Conservation (phyloP, 768 basidiomycete species). For the Coprinopsis sp. region DNA sequence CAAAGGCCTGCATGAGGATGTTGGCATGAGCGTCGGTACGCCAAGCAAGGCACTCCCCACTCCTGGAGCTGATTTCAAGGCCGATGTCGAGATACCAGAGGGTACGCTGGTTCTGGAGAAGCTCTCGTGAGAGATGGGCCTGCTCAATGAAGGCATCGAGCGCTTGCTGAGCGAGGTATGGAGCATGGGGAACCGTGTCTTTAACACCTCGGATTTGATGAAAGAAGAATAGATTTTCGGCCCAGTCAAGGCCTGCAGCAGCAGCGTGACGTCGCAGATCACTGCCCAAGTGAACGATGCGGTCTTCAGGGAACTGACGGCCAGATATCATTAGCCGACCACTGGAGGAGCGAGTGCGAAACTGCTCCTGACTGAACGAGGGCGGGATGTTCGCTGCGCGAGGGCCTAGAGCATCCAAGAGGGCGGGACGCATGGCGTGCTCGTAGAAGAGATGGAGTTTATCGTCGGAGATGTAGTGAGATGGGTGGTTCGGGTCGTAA, state of each 20-base stretch:
- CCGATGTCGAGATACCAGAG: slow-evolving; percentile 30
- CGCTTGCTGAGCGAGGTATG: background rate
- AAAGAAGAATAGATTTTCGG: slow-evolving; percentile 18
- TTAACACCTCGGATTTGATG: slow-evolving; percentile 27
- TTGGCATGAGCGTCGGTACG: slow-evolving; percentile 22
- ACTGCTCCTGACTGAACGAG: slow-evolving; percentile 15
- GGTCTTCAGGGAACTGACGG: slow-evolving; percentile 13
- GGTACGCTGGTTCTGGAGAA: background rate
- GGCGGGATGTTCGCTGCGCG: slow-evolving; percentile 23
- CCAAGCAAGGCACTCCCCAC: slow-evolving; percentile 25
- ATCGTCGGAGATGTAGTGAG: slow-evolving; percentile 4
- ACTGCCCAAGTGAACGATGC: slow-evolving; percentile 9
- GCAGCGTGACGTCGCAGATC: slow-evolving; percentile 12
- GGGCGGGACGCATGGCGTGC: slow-evolving; percentile 20
- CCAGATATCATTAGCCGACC: slow-evolving; percentile 17
- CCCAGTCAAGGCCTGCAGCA: slow-evolving; percentile 13
- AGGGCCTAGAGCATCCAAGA: slow-evolving; percentile 5
- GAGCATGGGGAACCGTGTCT: slow-evolving; percentile 13
- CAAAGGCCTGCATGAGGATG: slow-evolving; percentile 14
- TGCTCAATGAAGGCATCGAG: background rate
- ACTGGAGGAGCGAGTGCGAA: slow-evolving; percentile 13
- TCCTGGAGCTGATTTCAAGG: slow-evolving; percentile 17
- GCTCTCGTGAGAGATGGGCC: background rate
- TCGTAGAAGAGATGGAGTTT: slow-evolving; percentile 19
- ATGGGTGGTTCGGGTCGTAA: slow-evolving; percentile 5